These are phyloP conservation scores for Fusarium mangiferae DNA, from an alignment of 2,329 filamentous ascomycete genomes.

Conservation along the genomic window DNA sequence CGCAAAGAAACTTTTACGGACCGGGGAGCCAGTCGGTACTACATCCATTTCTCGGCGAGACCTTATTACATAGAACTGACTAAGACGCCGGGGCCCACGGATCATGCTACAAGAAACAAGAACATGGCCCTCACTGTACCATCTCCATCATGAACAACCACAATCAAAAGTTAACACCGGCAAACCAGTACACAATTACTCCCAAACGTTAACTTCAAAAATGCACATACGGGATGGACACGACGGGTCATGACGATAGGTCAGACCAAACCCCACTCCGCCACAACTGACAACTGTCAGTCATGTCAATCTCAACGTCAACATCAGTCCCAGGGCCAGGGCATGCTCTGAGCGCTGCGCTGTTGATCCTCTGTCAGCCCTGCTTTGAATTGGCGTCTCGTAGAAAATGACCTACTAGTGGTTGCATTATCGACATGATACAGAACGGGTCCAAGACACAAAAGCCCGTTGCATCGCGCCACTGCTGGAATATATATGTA, in stretches of 20 bases:
- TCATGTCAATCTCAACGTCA: slow-evolving; percentile 17
- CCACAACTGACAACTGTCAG: slow-evolving; percentile 39
- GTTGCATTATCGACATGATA: slow-evolving; percentile 29
- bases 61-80: slow-evolving; percentile 29
- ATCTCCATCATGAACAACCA: slow-evolving; percentile 5
- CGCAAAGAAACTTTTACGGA: background rate
- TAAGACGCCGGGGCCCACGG: slow-evolving; percentile 26
- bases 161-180: background rate
- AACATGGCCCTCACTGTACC: slow-evolving; percentile 18
- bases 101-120: slow-evolving; percentile 20
- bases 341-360: background rate
- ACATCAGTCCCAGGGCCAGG: background rate
- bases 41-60: slow-evolving; percentile 23
- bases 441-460: slow-evolving; percentile 14
- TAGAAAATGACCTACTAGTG: slow-evolving; percentile 3
- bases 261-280: slow-evolving; percentile 24
- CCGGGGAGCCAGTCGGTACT: slow-evolving; percentile 1
- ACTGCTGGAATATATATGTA: slow-evolving; percentile 3
- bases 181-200: slow-evolving; percentile 2
- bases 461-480: slow-evolving; percentile 28
- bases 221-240: background rate
- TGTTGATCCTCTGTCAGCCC: slow-evolving; percentile 4
- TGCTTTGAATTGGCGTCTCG: slow-evolving; percentile 2
- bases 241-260: slow-evolving; percentile 14
- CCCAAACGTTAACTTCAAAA: slow-evolving; percentile 15